Evolutionary conservation across 2,329 filamentous ascomycete genomes (phyloP), one percentile per base, ranked within the genome.

Genomic region (Lachnellula occidentalis): DNA sequence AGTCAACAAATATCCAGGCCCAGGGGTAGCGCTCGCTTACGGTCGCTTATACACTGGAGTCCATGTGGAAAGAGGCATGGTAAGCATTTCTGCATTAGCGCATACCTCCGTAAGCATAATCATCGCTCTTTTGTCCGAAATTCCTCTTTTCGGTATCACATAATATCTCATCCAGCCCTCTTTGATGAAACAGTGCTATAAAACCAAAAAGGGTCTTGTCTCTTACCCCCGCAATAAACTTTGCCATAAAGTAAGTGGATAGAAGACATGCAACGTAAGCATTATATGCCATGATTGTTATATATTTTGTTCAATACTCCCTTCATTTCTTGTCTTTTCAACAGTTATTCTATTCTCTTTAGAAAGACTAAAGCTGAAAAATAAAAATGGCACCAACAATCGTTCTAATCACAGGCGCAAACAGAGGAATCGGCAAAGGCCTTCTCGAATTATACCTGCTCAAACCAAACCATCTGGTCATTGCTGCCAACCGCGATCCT

Each of bases 401-500:
- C 21, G 37, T 43, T 21, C 22, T 50, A 6, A 50, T 50, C 22
- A 42, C 48, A 7, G 48, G 48, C 5, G 36, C 48, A 6, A 50
- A 50, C n/a, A 41, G 48, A 61, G 69, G 69, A 64, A 55, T 48
- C 45, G 54, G 22, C 41, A 62, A 65, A 19, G 68, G 66, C 24
- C 59, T 71, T 12, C 51, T 68, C 45, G 53, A 64, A 49, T 41
- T 45, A 3, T 73, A 70, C 58, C 69, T 76, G 19, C 51, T 58
- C 3, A 57, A 62, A 14, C 69, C 73, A 5, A 62, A 70, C 49
- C 65, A 67, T 39, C 71, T 59, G 24, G 67, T 75, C 43, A 68
- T 75, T 21, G 71, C 70, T 17, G 68, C 67, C 14, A 66, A 70
- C 37, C 70, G 71, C 31, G 64, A 72, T n/a, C 61, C 57, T 4